phyloP scores from a whole-genome alignment of 1,284 basidiomycete species.

The Apiotrichum montevideense region DNA sequence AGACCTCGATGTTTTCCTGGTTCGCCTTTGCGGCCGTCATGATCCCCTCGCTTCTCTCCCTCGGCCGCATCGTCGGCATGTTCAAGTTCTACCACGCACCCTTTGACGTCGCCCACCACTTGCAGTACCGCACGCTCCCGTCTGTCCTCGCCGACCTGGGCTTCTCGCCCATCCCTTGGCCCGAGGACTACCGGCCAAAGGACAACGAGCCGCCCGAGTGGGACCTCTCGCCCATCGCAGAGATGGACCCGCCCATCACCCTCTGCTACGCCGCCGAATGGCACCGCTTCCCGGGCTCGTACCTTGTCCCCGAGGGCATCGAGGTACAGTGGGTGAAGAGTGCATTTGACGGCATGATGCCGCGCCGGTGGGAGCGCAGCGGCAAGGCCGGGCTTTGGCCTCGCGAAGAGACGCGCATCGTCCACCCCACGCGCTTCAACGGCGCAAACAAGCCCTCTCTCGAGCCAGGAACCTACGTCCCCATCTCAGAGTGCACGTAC shows the following conservation, averaged over 20 bases:
- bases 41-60: constrained; percentile 61
- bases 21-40: constrained; percentile 67
- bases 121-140: constrained; percentile 75
- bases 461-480: constrained; percentile 67
- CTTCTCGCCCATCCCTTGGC: constrained; percentile 49
- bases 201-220: constrained; percentile 55
- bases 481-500: constrained; percentile 70
- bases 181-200: constrained; percentile 39
- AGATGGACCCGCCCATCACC: constrained; percentile 58
- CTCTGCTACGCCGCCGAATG: constrained; percentile 92
- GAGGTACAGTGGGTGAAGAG: constrained; percentile 81
- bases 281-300: constrained; percentile 89
- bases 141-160: constrained; percentile 68
- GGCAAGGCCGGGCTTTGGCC: constrained; percentile 52
- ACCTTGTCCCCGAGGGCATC: constrained; percentile 75
- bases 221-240: constrained; percentile 62
- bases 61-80: constrained; percentile 72
- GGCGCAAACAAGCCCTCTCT: constrained; percentile 69
- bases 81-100: constrained; percentile 89
- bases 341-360: constrained; percentile 82
- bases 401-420: constrained; percentile 59
- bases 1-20: constrained; percentile 65
- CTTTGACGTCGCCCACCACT: constrained; percentile 62
- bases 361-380: constrained; percentile 51
- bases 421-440: constrained; percentile 65